These are phyloP conservation scores for Euptelea pleiosperma DNA, from an alignment of 164 flowering plant species.

Conservation along the genomic window DNA sequence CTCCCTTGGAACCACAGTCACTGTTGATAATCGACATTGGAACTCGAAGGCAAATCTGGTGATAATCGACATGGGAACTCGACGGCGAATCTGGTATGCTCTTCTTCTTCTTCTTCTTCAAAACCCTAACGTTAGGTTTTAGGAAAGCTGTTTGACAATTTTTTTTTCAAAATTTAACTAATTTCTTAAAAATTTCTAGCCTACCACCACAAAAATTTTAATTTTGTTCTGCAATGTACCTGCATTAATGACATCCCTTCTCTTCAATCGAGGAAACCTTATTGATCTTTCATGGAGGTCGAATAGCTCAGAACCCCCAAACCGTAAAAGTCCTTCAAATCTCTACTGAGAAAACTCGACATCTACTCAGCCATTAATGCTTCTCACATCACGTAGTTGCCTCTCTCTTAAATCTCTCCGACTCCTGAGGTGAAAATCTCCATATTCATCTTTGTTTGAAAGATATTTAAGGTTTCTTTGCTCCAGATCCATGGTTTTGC, in stretches of 20 bases:
- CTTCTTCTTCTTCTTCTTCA: no score
- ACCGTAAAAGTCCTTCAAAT: conserved; percentile 7
- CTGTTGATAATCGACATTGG: no score
- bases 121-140: no score
- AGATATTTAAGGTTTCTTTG: background rate
- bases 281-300: background rate
- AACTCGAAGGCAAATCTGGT: no score
- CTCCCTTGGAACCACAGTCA: no score
- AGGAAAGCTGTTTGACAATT: no score
- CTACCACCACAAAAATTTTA: no score
- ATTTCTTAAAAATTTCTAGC: background rate
- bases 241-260: conserved; percentile 34
- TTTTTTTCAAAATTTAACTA: background rate
- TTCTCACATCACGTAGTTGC: no score
- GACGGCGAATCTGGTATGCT: no score
- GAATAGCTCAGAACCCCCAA: background rate
- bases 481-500: conserved; percentile 4
- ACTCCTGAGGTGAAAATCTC: background rate
- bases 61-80: no score
- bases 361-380: no score
- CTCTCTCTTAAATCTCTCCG: no score
- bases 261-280: conserved; percentile 22
- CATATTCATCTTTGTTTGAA: background rate
- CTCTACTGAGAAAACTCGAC: background rate
- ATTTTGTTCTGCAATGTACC: conserved; percentile 5